Evolutionary conservation across 176 grass and related monocot genomes (phyloP).

Genomic region (Aegilops bicornis): DNA sequence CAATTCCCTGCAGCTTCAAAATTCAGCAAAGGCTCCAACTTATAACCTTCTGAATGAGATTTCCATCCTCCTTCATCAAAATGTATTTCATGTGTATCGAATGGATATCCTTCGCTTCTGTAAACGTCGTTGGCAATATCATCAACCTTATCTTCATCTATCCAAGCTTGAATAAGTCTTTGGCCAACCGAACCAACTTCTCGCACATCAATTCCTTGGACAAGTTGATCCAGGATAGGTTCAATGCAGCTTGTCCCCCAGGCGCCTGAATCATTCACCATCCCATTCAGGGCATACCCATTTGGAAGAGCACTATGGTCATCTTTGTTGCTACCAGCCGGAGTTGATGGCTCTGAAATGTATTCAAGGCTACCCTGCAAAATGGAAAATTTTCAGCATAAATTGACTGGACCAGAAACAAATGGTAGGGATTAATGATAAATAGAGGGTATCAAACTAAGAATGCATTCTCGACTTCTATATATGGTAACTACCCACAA

Average conservation of each 20-base stretch:
- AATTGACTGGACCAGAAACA: slow-evolving; percentile 8
- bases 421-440: neutral
- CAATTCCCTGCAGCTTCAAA: slow-evolving; percentile 45
- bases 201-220: slow-evolving; percentile 48
- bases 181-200: slow-evolving; percentile 58
- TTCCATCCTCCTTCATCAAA: slow-evolving; percentile 59
- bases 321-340: slow-evolving; percentile 44
- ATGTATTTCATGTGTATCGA: slow-evolving; percentile 51
- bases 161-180: slow-evolving; percentile 72
- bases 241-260: slow-evolving; percentile 64
- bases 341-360: slow-evolving; percentile 63
- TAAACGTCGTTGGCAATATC: slow-evolving; percentile 47
- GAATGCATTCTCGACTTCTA: slow-evolving; percentile 9
- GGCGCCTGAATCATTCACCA: slow-evolving; percentile 44
- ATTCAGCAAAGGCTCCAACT: slow-evolving; percentile 46
- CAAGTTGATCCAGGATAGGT: slow-evolving; percentile 66
- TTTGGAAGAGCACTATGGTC: slow-evolving; percentile 46
- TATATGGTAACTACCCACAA: slow-evolving; percentile 9
- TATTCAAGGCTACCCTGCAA: slow-evolving; percentile 68
- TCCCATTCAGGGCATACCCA: slow-evolving; percentile 44
- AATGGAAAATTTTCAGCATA: slow-evolving; percentile 3
- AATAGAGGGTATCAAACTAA: neutral
- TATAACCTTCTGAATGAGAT: slow-evolving; percentile 41
- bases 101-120: slow-evolving; percentile 41
- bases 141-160: slow-evolving; percentile 69